Evolutionary conservation across 148 eudicot species (phyloP).

Genomic region (Gaultheria prostrata): DNA sequence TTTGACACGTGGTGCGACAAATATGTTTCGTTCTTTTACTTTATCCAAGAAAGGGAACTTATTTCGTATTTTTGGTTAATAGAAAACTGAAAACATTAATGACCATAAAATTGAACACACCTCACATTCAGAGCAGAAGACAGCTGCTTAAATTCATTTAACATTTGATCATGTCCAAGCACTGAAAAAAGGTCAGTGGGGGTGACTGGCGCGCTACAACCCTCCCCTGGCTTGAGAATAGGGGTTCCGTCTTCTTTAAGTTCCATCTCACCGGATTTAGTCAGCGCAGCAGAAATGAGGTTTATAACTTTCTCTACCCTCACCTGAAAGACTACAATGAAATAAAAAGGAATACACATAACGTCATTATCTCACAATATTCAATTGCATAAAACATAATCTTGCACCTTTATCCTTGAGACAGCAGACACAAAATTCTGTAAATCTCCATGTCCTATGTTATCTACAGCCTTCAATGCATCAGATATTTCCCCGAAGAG

Average conservation of each 20-base stretch:
- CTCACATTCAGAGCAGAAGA: conserved; percentile 23
- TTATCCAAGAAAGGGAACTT: not conserved
- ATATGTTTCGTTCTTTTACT: not conserved
- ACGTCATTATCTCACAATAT: not conserved
- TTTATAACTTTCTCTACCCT: conserved; percentile 18
- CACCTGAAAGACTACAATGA: conserved; percentile 8
- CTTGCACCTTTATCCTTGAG: conserved; percentile 21
- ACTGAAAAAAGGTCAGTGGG: not conserved
- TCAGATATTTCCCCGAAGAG: conserved; percentile 18
- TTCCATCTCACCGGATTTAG: not conserved
- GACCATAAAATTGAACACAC: conserved; percentile 2
- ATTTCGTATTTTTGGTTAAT: not conserved
- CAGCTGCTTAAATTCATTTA: conserved; percentile 24
- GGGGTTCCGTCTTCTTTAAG: not conserved
- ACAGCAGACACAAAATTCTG: conserved; percentile 4
- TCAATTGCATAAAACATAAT: no score
- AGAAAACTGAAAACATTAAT: not conserved
- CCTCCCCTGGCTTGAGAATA: not conserved
- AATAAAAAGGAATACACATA: not conserved
- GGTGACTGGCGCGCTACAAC: not conserved
- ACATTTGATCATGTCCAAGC: conserved; percentile 12
- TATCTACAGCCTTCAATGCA: conserved; percentile 6
- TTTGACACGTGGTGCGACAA: not conserved
- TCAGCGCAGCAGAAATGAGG: conserved; percentile 1
- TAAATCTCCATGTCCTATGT: not conserved